Evolutionary conservation across 2,329 filamentous ascomycete species (phyloP), one percentile per base, ranked within the genome.

Genomic region (Lachnellula hyalina): DNA sequence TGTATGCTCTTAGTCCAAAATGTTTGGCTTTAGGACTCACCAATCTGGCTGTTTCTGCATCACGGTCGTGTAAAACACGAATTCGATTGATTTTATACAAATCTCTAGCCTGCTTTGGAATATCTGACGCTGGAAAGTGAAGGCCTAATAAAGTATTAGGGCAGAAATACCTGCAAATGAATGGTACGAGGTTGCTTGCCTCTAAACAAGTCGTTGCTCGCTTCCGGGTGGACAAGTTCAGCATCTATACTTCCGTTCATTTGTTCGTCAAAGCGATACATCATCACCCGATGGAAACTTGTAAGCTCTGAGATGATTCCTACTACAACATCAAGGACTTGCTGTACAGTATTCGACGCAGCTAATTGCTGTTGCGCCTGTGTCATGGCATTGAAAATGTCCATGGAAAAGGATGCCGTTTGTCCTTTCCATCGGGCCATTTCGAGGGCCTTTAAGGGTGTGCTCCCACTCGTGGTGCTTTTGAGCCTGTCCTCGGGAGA

Each of bases 31-130:
- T 8, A 9, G 6, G 25, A 47, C 56, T 38, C 54, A 66, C 65
- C 47, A 96, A 77, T 49, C 90, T 80, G 2, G 91, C 85, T 0
- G 89, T 92, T 61, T 86, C 78, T 51, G 88, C 81, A 53, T 93
- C 90, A 28, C 90, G 81, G 67, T 96, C 89, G 69, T 95, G 95
- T 0, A 96, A 77, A 40, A 96, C 77, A 2, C 90, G 85, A 2
- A 96, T 90, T 66, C 90, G 92, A 74, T 96, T 96, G 63, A 94
- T 75, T 67, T 87, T 91, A 73, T 96, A 96, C 1, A 96, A 73
- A 15, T 94, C 89, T 57, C 90, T 82, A 28, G 86, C 90, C 73
- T 94, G 91, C 66, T 82, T 87, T 36, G 85, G 90, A 53, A 90
- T 96, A 71, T 91, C 91, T 0, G 87, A 87, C 1, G 90, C 90